Base-by-base conservation (phyloP, 352 stramenopile species). In the Globisporangium echinulatum region DNA sequence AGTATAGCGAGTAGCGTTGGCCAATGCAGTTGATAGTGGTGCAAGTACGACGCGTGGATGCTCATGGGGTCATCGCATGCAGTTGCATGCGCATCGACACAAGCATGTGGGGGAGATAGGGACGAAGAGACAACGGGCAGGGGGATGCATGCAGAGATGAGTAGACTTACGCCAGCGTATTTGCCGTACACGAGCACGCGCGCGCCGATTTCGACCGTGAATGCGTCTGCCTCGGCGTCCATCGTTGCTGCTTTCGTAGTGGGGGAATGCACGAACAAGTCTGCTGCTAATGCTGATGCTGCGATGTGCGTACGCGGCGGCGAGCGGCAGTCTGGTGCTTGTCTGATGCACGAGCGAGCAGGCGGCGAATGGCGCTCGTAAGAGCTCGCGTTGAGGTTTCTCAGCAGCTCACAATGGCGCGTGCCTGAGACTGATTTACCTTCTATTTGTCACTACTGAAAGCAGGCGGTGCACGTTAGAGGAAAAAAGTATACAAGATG, bases 131-230 rank as follows among this genome's bases (percentile, higher is more conserved):
- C 13, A 48, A 15, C 13, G 43, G 19, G 42, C 42, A 47, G 13
- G 42, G 10, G 10, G 42, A 10, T 25, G 46, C 46, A 11, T 15
- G 14, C 14, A 10, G 14, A 17, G 4, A 25, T 6, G 44, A 25
- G 7, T 6, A 49, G 1, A 76, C 75, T 60, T 70, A 94, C 85
- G 46, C 82, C 85, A 54, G 82, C 82, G 59, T 91, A 78, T 57
- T 92, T 92, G 66, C 82, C 78, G 61, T 75, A 85, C 52, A 94
- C 81, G 17, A 94, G 68, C 66, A 94, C 85, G 54, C 74, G 79
- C 37, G 60, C 66, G 42, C 72, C 74, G 25, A 67, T 38, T 47
- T 72, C 65, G 47, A 79, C 61, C 46, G 40, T 67, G 57, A 82
- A 72, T 15, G 55, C 54, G 42, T 72, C 64, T 11, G 63, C 54